Evolutionary conservation across 1,284 basidiomycete genomes (phyloP), one percentile per base, ranked within the genome.

Genomic region (Laetiporus sulphureus): DNA sequence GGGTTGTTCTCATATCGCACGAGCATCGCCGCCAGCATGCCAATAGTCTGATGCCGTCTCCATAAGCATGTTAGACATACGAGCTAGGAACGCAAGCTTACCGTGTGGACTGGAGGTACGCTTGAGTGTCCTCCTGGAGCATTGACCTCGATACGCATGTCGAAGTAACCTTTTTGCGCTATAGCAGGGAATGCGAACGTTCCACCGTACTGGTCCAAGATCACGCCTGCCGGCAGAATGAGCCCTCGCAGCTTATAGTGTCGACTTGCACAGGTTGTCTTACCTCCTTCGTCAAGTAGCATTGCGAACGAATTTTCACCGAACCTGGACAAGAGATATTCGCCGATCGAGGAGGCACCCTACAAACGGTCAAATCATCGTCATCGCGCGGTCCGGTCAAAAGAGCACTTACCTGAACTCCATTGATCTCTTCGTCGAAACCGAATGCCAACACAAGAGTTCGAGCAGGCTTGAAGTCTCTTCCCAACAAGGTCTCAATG

Each of bases 91-190:
- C 19, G 25, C 19, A 13, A 13, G 6, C 44, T 49, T 47, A 76
- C 75, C 0, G 75, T 77, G 49, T 77, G 75, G 38, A 60, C 49
- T 12, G 77, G 78, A 13, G 82, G 81, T 13, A 69, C 62, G 40
- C 75, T 79, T 3, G 79, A 80, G 58, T 85, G 83, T 0, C 85
- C 83, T 10, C 83, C 84, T 1, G 69, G 64, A 2, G 78, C 70
- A n/a, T 65, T 51, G 11, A 83, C 67, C 11, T 69, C 62, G 21
- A 61, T 38, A 16, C 65, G 65, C 19, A 76, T 63, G 48, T 83
- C 73, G 31, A 79, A 48, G 49, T 76, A 75, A 0, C 83, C 84
- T 55, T 84, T 86, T 63, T 87, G 82, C 0, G 66, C 67, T 1
- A 81, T 69, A 2, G 66, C 67, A 0, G 76, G 80, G 0, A 61